These are phyloP conservation scores for Septoria linicola DNA, from an alignment of 2,329 filamentous ascomycete genomes.

Conservation along the genomic window DNA sequence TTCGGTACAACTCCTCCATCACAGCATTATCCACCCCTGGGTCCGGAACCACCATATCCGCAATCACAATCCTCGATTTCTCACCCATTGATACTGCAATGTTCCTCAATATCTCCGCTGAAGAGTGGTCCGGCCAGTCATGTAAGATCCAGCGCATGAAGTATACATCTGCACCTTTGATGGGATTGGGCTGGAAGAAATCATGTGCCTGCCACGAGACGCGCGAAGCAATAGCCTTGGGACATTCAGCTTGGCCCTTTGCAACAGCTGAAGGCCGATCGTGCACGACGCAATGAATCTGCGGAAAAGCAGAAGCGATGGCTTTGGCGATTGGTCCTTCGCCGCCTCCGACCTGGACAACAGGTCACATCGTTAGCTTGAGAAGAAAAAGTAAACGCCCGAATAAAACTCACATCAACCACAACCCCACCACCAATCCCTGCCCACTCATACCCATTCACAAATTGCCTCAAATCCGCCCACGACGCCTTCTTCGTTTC, in stretches of 20 bases:
- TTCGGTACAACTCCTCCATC: background rate
- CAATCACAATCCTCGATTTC: constrained; percentile 29
- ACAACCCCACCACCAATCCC: constrained; percentile 50
- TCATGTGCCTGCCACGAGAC: constrained; percentile 24
- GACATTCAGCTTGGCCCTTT: background rate
- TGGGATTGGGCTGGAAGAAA: constrained; percentile 31
- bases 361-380: too few relatives aligned
- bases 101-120: constrained; percentile 22
- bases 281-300: constrained; percentile 15
- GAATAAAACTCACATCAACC: constrained; percentile 49
- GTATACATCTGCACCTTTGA: constrained; percentile 32
- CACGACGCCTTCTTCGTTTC: constrained; percentile 44
- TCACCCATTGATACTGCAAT: constrained; percentile 23
- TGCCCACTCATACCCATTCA: constrained; percentile 56
- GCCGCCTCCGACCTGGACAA: constrained; percentile 5
- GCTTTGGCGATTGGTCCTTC: constrained; percentile 24
- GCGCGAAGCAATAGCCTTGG: background rate
- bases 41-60: constrained; percentile 25
- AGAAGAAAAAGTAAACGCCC: too few relatives aligned
- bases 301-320: constrained; percentile 6
- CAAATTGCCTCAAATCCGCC: constrained; percentile 55
- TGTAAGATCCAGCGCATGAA: constrained; percentile 23
- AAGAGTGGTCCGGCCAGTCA: constrained; percentile 26
- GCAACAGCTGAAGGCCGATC: constrained; percentile 3
- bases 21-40: background rate